These are phyloP conservation scores for Pichia sorboxylosa DNA, from an alignment of 1,139 yeast species.

Conservation along the genomic window DNA sequence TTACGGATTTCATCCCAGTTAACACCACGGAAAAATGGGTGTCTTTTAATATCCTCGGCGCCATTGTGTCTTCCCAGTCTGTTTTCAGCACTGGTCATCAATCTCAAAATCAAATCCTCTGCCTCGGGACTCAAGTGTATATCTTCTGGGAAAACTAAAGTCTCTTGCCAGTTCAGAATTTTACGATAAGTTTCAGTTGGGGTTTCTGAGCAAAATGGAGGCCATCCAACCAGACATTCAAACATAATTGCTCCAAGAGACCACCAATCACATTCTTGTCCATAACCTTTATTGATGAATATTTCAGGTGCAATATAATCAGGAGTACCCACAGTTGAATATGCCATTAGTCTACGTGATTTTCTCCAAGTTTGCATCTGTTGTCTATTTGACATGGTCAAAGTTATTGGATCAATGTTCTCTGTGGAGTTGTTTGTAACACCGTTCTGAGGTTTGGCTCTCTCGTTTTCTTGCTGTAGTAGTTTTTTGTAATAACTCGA, in stretches of 20 bases:
- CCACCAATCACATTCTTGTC: conserved; percentile 99
- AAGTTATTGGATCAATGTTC: conserved; percentile 87
- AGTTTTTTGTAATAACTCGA: conserved; percentile 65
- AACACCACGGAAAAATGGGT: conserved; percentile 92
- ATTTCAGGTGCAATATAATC: conserved; percentile 98
- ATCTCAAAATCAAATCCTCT: conserved; percentile 77
- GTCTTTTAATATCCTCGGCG: conserved; percentile 83
- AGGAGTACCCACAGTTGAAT: conserved; percentile 97
- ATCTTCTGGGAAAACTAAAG: conserved; percentile 89
- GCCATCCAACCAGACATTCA: conserved; percentile 98
- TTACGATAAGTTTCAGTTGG: conserved; percentile 97
- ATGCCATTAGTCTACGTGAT: conserved; percentile 92
- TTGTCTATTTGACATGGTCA: conserved; percentile 92
- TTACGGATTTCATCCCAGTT: conserved; percentile 91
- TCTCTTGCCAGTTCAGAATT: conserved; percentile 91
- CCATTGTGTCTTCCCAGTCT: conserved; percentile 89
- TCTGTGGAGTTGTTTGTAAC: conserved; percentile 26
- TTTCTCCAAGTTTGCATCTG: conserved; percentile 99
- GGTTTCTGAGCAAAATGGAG: conserved; percentile 96
- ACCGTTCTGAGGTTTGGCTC: conserved; percentile 19
- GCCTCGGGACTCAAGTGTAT: conserved; percentile 89
- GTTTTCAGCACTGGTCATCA: conserved; percentile 74
- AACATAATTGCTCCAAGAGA: conserved; percentile 97
- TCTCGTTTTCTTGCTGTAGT: conserved; percentile 42
- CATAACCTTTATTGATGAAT: conserved; percentile 92